Base-by-base conservation (phyloP, 2,329 filamentous ascomycete genomes). In the Nemania sp. region DNA sequence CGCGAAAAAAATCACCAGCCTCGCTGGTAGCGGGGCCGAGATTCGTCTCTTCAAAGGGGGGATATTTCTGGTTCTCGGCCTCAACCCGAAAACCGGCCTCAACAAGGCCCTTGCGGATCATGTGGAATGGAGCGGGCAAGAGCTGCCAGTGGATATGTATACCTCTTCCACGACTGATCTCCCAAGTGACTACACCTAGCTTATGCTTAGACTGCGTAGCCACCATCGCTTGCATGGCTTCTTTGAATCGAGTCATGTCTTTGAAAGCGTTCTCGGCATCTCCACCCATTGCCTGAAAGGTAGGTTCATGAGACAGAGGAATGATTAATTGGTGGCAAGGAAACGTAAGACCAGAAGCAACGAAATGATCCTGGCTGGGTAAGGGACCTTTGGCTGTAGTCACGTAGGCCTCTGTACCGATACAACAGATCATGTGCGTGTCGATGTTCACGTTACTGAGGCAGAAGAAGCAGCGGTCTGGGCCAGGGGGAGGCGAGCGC, bases 101-200 rank as follows among this genome's bases (percentile, higher is more conserved):
- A 0, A 96, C 89, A 1, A 96, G 77, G 0, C 89, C 89, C 41
- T 84, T 84, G 17, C 74, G 75, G 45, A 96, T 81, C 39, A 90
- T 75, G 8, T 88, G 79, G 0, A 81, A 76, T 0, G 88, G 82
- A 0, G 95, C 77, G 1, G 94, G 91, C 24, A 97, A 75, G 62
- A 95, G 88, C 72, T 99, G 95, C 94, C 92, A 97, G 67, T 97
- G 93, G 1, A 87, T 80, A 69, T 99, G 94, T 51, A 97, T 86
- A 49, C 94, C 91, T 46, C 82, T 82, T 4, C 79, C 79, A 45
- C 91, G 86, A 68, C 86, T 93, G 64, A 99, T 92, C 73, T 97
- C 94, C 85, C 91, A 99, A 0, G 91, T 94, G 1, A 97, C 88
- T 2, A 86, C 83, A 14, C 93, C 94, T 1, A 97, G 83, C 59